Conservation (phyloP, 306 rosid species). For the Mimosa bimucronata region DNA sequence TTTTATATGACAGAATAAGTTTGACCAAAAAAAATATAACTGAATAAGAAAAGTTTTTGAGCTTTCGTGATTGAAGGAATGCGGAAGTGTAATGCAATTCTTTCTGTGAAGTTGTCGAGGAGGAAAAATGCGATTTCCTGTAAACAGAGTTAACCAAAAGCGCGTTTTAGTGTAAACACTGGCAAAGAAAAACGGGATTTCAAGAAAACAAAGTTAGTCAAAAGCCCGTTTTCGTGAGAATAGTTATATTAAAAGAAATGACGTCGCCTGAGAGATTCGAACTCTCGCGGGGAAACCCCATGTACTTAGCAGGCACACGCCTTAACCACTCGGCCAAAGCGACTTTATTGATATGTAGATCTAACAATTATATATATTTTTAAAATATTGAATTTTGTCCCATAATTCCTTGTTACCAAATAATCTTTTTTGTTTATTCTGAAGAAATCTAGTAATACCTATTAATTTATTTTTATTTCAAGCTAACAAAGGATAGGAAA, state of each 20-base stretch:
- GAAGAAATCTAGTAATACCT: no score
- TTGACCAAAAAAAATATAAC: no score
- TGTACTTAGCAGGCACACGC: constrained; percentile 19
- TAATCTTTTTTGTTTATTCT: no score
- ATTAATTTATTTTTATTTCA: no score
- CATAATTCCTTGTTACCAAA: no score
- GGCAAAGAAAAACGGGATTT: no score
- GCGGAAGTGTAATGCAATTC: not conserved
- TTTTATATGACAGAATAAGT: no score
- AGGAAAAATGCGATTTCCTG: not conserved
- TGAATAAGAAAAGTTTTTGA: not conserved
- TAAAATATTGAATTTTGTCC: no score
- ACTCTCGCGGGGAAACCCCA: constrained; percentile 18
- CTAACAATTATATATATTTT: no score
- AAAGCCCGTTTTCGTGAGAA: no score
- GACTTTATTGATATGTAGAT: rapidly evolving
- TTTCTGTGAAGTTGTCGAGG: not conserved
- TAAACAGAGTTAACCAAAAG: not conserved
- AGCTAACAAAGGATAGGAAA: no score
- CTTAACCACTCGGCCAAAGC: constrained; percentile 19
- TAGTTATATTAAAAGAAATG: no score
- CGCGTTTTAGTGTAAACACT: not conserved
- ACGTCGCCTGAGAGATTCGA: constrained; percentile 14
- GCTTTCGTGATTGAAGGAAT: not conserved
- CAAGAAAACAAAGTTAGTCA: not conserved